phyloP scores from a whole-genome alignment of 371 early-diverging fungal genomes.

The Blakeslea trispora region DNA sequence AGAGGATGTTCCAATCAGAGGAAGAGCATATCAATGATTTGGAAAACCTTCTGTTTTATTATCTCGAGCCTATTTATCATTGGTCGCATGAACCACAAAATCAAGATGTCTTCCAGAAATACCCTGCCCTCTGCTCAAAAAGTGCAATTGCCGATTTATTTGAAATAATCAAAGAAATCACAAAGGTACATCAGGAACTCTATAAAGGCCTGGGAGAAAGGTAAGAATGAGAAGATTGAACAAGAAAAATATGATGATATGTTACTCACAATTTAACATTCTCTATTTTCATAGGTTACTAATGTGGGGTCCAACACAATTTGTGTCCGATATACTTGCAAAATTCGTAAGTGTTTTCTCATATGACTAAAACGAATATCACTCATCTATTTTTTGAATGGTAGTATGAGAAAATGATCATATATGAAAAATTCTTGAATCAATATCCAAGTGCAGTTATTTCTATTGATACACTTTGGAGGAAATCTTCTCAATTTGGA shows the following conservation, averaged over 20 bases:
- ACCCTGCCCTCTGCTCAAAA: slow-evolving; percentile 4
- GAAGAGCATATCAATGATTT: slow-evolving; percentile 18
- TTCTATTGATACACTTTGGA: slow-evolving; percentile 25
- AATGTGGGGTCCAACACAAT: slow-evolving; percentile 42
- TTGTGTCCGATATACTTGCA: slow-evolving; percentile 32
- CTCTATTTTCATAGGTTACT: slow-evolving; percentile 18
- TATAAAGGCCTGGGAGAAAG: slow-evolving; percentile 19
- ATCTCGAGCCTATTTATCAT: slow-evolving; percentile 6
- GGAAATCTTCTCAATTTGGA: slow-evolving; percentile 18
- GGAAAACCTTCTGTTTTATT: slow-evolving; percentile 4
- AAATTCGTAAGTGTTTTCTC: slow-evolving; percentile 19
- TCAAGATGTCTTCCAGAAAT: slow-evolving; percentile 13
- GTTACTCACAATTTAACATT: background rate
- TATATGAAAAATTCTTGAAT: slow-evolving; percentile 24
- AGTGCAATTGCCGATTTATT: slow-evolving; percentile 6
- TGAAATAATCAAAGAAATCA: slow-evolving; percentile 6
- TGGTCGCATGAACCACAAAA: slow-evolving; percentile 21
- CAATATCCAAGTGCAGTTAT: slow-evolving; percentile 21
- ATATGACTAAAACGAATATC: background rate
- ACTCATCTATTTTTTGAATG: background rate
- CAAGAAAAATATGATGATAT: background rate
- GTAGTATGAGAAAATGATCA: slow-evolving; percentile 20
- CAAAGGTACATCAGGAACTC: slow-evolving; percentile 17
- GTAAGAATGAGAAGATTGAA: slow-evolving; percentile 9
- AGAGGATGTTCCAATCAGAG: slow-evolving; percentile 22